Conservation (phyloP, 1,284 basidiomycete species). For the Naganishia sp. region DNA sequence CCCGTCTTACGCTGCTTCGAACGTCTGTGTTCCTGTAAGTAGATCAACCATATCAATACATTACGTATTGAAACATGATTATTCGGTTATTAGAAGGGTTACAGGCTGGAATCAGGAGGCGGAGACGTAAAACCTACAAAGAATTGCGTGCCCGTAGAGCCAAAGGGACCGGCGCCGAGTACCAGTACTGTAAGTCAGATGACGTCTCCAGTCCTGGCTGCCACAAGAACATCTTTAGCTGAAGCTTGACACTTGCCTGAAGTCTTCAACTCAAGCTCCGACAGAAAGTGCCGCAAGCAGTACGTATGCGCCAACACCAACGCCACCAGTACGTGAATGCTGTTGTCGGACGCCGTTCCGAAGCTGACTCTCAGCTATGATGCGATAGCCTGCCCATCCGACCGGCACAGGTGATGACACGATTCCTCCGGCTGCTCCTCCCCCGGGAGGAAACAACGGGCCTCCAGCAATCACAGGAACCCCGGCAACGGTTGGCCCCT, state of each 20-base stretch:
- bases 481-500: too few relatives aligned
- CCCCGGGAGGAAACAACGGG: too few relatives aligned
- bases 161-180: not conserved
- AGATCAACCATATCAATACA: too few relatives aligned
- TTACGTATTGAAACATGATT: not conserved
- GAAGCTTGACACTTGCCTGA: not conserved
- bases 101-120: not conserved
- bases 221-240: not conserved
- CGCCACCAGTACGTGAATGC: too few relatives aligned
- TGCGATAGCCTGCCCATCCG: too few relatives aligned
- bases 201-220: not conserved
- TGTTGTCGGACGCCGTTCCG: too few relatives aligned
- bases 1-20: not conserved
- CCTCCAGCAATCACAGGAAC: too few relatives aligned
- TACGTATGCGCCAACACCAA: too few relatives aligned
- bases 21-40: conserved; percentile 17
- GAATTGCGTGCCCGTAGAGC: not conserved
- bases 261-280: not conserved
- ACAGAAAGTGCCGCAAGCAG: not conserved
- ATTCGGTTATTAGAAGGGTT: not conserved
- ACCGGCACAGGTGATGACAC: too few relatives aligned
- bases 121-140: not conserved
- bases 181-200: not conserved
- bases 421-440: too few relatives aligned
- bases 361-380: too few relatives aligned